phyloP scores from a whole-genome alignment of 345 rosid genomes.

The Gossypium stocksii region DNA sequence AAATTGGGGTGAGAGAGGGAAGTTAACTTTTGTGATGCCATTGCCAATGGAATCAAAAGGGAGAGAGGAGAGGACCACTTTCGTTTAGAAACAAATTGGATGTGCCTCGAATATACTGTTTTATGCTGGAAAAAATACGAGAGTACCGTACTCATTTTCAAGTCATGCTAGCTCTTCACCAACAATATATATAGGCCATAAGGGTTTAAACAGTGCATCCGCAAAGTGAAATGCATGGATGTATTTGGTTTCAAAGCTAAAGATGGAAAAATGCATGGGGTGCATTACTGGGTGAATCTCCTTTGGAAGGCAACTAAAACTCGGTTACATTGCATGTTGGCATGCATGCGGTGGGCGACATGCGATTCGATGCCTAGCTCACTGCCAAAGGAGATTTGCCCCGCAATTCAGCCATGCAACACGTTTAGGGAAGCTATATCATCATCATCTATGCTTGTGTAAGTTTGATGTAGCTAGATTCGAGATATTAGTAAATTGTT shows the following conservation, averaged over 20 bases:
- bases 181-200: background rate
- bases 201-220: background rate
- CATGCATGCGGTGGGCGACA: background rate
- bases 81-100: background rate
- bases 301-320: constrained; percentile 9
- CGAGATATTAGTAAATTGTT: too few relatives aligned
- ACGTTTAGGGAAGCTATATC: background rate
- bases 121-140: background rate
- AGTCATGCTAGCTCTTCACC: background rate
- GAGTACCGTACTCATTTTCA: background rate
- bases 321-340: background rate
- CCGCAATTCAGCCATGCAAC: constrained; percentile 13
- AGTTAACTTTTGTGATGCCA: background rate
- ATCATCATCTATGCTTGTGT: too few relatives aligned
- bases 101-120: constrained; percentile 9
- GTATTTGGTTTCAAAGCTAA: background rate
- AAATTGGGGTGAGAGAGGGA: too few relatives aligned
- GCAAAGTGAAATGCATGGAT: constrained; percentile 1
- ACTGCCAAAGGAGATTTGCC: constrained; percentile 17
- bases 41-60: constrained; percentile 1
- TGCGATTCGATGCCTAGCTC: background rate
- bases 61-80: background rate
- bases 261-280: constrained; percentile 3
- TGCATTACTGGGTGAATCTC: constrained; percentile 16
- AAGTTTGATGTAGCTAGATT: too few relatives aligned